These are phyloP conservation scores for Spirogloea muscicola DNA, from an alignment of 139 green algal species.

Conservation along the genomic window DNA sequence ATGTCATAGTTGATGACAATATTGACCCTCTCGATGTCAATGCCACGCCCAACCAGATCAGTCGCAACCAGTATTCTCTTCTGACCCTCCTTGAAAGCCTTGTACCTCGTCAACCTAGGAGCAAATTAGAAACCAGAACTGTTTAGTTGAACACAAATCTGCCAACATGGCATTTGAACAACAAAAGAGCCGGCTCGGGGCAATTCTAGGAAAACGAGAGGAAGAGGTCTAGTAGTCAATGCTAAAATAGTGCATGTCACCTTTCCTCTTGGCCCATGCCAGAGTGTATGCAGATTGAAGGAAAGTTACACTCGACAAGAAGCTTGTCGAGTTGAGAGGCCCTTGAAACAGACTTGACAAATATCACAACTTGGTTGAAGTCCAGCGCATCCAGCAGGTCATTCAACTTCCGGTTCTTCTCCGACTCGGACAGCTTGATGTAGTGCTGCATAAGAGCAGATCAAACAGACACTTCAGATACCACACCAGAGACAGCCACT, in stretches of 20 bases:
- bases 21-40: conserved; percentile 99
- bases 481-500: no score
- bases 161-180: no score
- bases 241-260: no score
- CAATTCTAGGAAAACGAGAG: no score
- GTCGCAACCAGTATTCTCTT: conserved; percentile 98
- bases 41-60: conserved; percentile 92
- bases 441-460: conserved; percentile 72
- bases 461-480: no score
- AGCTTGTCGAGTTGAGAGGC: conserved; percentile 83
- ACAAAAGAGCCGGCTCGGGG: no score
- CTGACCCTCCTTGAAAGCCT: conserved; percentile 92
- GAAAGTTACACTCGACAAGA: conserved; percentile 98
- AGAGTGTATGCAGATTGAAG: conserved; percentile 85
- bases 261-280: conserved; percentile 85
- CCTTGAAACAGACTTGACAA: conserved; percentile 54
- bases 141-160: no score
- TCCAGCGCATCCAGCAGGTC: conserved; percentile 97
- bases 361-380: conserved; percentile 95
- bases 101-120: conserved; percentile 74
- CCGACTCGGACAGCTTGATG: conserved; percentile 91
- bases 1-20: conserved; percentile 99
- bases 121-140: no score
- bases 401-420: conserved; percentile 99
- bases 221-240: no score